Conservation (phyloP, 139 green algal species). For the Chlamydomonas sp. region DNA sequence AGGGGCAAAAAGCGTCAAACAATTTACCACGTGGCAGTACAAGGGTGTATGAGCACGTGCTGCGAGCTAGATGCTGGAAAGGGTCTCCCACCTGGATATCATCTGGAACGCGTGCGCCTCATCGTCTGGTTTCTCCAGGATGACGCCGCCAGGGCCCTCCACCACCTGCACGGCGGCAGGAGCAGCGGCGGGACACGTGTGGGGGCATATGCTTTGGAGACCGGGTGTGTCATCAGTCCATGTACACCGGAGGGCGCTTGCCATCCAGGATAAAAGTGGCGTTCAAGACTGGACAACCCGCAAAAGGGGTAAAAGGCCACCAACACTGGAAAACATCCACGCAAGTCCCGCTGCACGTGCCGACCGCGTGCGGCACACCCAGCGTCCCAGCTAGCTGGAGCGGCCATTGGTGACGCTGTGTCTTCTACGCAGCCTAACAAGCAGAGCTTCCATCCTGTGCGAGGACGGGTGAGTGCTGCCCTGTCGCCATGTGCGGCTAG, state of each 20-base stretch:
- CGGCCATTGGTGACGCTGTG: too few relatives aligned
- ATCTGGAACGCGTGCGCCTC: slow-evolving; percentile 71
- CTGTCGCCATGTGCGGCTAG: too few relatives aligned
- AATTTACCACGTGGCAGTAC: not conserved
- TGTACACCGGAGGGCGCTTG: not conserved
- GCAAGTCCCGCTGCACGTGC: too few relatives aligned
- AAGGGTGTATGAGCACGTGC: not conserved
- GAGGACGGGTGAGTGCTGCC: too few relatives aligned
- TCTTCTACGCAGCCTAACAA: too few relatives aligned
- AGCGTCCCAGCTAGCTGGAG: too few relatives aligned
- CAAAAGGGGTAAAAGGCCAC: too few relatives aligned
- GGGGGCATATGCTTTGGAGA: not conserved
- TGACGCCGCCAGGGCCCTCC: slow-evolving; percentile 61
- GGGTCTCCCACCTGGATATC: slow-evolving; percentile 58
- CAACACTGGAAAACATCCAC: too few relatives aligned
- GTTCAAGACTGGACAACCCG: too few relatives aligned
- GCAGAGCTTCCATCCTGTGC: too few relatives aligned
- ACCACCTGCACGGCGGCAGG: slow-evolving; percentile 63
- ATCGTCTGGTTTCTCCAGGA: slow-evolving; percentile 90
- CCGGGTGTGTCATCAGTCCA: not conserved
- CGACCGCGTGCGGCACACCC: too few relatives aligned
- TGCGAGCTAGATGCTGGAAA: too few relatives aligned
- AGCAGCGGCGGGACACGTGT: not conserved
- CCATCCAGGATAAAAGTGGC: not conserved
- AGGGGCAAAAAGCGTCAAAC: not conserved